Percentiles rank a stretch among this genome's conserved stretches.
These are phyloP conservation scores for Plasmodium billcollinsi DNA, from an alignment of 169 alveolate species.

Conservation along the genomic window DNA sequence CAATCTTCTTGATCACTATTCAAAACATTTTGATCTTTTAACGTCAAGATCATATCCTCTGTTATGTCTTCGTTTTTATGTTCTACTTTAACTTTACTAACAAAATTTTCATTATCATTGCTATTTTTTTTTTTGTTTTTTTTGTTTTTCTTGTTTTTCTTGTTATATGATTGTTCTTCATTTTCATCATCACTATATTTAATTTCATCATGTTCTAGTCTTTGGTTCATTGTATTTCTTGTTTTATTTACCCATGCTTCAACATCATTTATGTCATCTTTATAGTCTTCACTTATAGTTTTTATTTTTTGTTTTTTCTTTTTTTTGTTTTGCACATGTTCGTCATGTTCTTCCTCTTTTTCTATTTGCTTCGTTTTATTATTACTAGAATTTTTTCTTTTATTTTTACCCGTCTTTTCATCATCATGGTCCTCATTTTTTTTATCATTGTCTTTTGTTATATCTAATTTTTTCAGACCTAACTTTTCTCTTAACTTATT, in stretches of 20 bases:
- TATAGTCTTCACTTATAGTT: slow-evolving; percentile 42
- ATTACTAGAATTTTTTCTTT: background rate
- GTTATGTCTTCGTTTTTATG: slow-evolving; percentile 64
- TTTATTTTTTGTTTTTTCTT: slow-evolving; percentile 3
- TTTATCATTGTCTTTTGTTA: slow-evolving; percentile 12
- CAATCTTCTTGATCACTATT: slow-evolving; percentile 45
- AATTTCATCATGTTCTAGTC: slow-evolving; percentile 23
- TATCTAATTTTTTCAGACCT: slow-evolving; percentile 53
- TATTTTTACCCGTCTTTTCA: background rate
- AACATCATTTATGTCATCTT: slow-evolving; percentile 64
- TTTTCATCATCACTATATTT: slow-evolving; percentile 69
- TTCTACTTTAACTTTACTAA: slow-evolving; percentile 38
- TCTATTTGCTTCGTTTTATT: background rate
- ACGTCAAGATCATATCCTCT: slow-evolving; percentile 51
- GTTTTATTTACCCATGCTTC: slow-evolving; percentile 57
- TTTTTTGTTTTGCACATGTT: background rate
- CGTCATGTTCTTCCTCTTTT: background rate
- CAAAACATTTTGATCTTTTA: slow-evolving; percentile 41
- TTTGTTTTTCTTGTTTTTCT: background rate
- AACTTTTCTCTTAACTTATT: slow-evolving; percentile 72
- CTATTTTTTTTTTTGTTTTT: slow-evolving; percentile 21
- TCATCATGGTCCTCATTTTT: background rate
- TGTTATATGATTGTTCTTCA: slow-evolving; percentile 4
- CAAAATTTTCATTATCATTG: slow-evolving; percentile 5
- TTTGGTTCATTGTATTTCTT: slow-evolving; percentile 47